Evolutionary conservation across 129 eudicot genomes (phyloP), one percentile per base, ranked within the genome.

Genomic region (Dittrichia graveolens): DNA sequence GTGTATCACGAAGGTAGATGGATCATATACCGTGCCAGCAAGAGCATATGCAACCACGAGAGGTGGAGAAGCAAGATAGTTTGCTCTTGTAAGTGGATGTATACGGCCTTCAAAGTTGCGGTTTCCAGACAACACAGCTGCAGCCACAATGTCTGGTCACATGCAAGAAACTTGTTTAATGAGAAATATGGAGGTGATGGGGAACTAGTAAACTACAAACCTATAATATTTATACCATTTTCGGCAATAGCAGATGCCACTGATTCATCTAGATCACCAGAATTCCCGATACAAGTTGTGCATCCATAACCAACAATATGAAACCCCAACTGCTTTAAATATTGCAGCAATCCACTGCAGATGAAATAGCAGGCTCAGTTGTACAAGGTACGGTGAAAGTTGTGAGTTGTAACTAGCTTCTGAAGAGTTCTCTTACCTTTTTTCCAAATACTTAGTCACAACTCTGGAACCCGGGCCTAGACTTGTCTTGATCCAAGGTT

Each of bases 271-370:
- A 69, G 81, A 19, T 68, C 71, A 18, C 81, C 76, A 18, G 75
- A 77, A 47, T 69, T 77, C 38, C 81, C 81, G 4, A 77, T 77
- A 42, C 81, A 77, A 34, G 76, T 77, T 2, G 76, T 77, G 81
- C 75, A 77, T 53, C 74, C 80, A 54, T 75, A 75, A 37, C 74
- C 80, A 43, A 75, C 80, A 24, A 75, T 43, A 56, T 69, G 60
- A 61, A 77, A 77, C 8, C 76, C 76, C 55, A 68, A 59, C 65
- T 77, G 64, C 52, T 69, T 49, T 55, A 77, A 59, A 16, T 69
- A 77, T 42, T 12, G 49, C 54, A 63, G 12, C 60, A 73, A 48
- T 11, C 78, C 78, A 47, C 78, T 61, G 70, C 39, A 61, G 4
- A 15, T 37, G 48, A n/a, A 18, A 47, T 60, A 47, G 41, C 10